Evolutionary conservation across 1,284 basidiomycete species (phyloP).

Genomic region (Xanthoconium separans): DNA sequence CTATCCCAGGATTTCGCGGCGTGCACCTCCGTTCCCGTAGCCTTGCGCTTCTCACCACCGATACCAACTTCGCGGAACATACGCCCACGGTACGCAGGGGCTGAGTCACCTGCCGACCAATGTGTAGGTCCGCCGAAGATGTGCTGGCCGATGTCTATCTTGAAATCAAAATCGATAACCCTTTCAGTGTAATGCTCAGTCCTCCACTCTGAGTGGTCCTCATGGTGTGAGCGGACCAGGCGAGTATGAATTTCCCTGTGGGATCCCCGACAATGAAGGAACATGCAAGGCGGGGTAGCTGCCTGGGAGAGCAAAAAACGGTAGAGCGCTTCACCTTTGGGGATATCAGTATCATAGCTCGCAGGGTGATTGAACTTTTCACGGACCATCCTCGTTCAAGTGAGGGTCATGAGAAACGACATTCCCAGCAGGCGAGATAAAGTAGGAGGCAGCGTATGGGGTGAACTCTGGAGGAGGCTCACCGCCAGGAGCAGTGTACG

Average conservation of each 20-base stretch:
- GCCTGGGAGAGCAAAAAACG: conserved; percentile 67
- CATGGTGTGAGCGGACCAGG: conserved; percentile 41
- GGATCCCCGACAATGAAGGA: conserved; percentile 54
- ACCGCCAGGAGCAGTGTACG: conserved; percentile 23
- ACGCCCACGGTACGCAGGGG: conserved; percentile 55
- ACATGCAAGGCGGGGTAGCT: conserved; percentile 44
- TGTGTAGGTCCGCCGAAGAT: conserved; percentile 40
- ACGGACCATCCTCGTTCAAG: conserved; percentile 64
- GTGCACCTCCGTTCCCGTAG: conserved; percentile 31
- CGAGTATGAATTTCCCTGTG: conserved; percentile 57
- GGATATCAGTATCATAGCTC: conserved; percentile 1
- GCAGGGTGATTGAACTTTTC: neutral
- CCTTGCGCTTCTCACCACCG: conserved; percentile 30
- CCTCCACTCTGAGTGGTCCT: conserved; percentile 36
- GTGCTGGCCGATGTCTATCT: conserved; percentile 47
- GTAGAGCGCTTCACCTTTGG: conserved; percentile 66
- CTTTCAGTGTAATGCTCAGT: conserved; percentile 51
- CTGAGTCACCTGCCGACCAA: conserved; percentile 51
- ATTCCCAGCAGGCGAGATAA: conserved; percentile 46
- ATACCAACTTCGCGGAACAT: conserved; percentile 51
- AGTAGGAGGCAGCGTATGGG: conserved; percentile 62
- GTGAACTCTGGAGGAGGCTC: conserved; percentile 60
- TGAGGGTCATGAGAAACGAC: conserved; percentile 71
- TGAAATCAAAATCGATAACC: conserved; percentile 66
- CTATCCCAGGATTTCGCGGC: conserved; percentile 33